phyloP scores from a whole-genome alignment of 352 stramenopile genomes.

The Globisporangium solare region DNA sequence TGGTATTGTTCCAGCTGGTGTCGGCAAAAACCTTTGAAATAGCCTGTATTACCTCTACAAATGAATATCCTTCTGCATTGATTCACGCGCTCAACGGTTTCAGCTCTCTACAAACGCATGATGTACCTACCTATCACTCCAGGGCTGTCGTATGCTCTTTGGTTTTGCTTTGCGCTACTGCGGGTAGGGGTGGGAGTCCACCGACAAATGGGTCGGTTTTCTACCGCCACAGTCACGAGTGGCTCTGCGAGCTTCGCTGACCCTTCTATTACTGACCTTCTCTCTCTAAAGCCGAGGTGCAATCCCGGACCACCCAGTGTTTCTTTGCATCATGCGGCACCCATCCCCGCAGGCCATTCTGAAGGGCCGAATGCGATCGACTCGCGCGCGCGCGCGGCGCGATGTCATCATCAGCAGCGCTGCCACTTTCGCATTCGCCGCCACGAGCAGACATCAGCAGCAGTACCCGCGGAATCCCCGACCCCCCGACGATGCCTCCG shows the following conservation, averaged over 20 bases:
- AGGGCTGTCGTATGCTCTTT: background rate
- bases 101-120: background rate
- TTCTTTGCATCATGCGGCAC: no score
- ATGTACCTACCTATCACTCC: conserved; percentile 7
- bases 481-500: conserved; percentile 6
- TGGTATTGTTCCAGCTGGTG: background rate
- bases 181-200: background rate
- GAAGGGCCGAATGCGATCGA: conserved; percentile 1
- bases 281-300: background rate
- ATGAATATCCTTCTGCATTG: background rate
- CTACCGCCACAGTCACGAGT: background rate
- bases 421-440: conserved; percentile 4
- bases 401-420: conserved; percentile 11
- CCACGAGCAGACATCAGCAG: conserved; percentile 2
- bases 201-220: background rate
- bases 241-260: background rate
- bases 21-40: background rate
- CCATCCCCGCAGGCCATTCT: background rate
- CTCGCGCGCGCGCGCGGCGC: background rate
- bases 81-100: background rate
- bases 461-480: conserved; percentile 9
- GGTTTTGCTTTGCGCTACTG: background rate
- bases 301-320: background rate
- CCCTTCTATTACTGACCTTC: background rate
- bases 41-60: background rate